Percentiles rank a stretch among this genome's conserved stretches.
phyloP scores from a whole-genome alignment of 1,284 basidiomycete species.

The Cryptococcus jaspeensis region DNA sequence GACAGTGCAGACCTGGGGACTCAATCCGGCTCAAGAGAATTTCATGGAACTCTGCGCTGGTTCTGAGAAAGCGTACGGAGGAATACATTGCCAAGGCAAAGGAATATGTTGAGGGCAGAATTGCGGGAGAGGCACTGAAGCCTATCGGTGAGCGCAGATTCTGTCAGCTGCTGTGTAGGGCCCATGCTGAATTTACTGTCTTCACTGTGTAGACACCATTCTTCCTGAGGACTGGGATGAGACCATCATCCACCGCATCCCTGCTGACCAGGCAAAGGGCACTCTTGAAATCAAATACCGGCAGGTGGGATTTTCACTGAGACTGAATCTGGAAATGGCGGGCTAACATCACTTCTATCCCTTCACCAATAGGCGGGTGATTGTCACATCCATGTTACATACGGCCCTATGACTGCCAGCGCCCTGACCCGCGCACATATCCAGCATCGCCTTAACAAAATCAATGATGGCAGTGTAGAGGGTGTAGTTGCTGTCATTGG shows the following conservation, averaged over 20 bases:
- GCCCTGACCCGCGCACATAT: slow-evolving; percentile 25
- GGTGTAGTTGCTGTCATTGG: slow-evolving; percentile 24
- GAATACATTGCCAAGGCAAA: slow-evolving; percentile 47
- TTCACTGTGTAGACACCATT: slow-evolving; percentile 2
- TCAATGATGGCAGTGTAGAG: slow-evolving; percentile 11
- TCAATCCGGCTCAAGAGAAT: slow-evolving; percentile 36
- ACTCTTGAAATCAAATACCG: slow-evolving; percentile 27
- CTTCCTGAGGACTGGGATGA: slow-evolving; percentile 35
- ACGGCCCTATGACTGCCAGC: slow-evolving; percentile 30
- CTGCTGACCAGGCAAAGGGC: slow-evolving; percentile 19
- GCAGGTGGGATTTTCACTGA: slow-evolving; percentile 18
- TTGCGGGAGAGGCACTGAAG: slow-evolving; percentile 2
- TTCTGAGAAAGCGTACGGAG: slow-evolving; percentile 33
- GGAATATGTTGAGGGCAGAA: slow-evolving; percentile 10
- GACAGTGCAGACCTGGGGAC: slow-evolving; percentile 45
- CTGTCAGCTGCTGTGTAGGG: too few species aligned
- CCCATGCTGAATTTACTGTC: too few species aligned
- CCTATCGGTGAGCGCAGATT: slow-evolving; percentile 6
- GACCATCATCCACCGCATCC: slow-evolving; percentile 49
- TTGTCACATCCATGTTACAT: slow-evolving; percentile 33
- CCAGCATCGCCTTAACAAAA: slow-evolving; percentile 24
- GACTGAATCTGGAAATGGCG: background rate
- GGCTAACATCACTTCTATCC: background rate
- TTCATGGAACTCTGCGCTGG: slow-evolving; percentile 50
- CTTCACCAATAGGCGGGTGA: slow-evolving; percentile 24